These are phyloP conservation scores for Raphanus hybrid DNA, from an alignment of 441 rosid species.

Conservation along the genomic window DNA sequence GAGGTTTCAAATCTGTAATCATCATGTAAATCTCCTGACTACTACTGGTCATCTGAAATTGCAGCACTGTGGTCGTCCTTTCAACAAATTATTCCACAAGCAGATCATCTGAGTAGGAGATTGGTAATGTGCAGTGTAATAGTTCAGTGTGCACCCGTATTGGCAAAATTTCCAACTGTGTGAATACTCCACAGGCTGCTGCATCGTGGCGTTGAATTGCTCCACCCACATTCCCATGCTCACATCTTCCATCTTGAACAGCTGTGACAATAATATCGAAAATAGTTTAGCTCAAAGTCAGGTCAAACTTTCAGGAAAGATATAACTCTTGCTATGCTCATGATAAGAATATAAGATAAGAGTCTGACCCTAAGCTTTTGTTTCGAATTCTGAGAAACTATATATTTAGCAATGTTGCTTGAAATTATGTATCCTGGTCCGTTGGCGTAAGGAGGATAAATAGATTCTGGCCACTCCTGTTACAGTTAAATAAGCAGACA, in stretches of 20 bases:
- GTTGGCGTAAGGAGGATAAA: conserved; percentile 96
- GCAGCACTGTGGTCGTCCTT: conserved; percentile 83
- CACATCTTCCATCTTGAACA: conserved; percentile 99
- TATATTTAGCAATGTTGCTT: conserved; percentile 68
- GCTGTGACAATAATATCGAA: conserved; percentile 54
- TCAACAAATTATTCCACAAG: conserved; percentile 82
- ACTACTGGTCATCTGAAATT: conserved; percentile 69
- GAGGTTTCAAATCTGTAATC: neutral
- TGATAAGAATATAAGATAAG: conserved; percentile 18
- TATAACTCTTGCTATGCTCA: neutral
- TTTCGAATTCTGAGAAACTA: conserved; percentile 62
- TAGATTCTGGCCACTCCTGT: conserved; percentile 97
- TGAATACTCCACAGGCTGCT: conserved; percentile 76
- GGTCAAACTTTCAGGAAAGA: conserved; percentile 15
- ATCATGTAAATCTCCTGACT: neutral
- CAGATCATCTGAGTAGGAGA: conserved; percentile 97
- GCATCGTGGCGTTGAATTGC: conserved; percentile 63
- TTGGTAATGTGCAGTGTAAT: conserved; percentile 95
- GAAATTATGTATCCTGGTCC: conserved; percentile 96
- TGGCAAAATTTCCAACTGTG: conserved; percentile 98
- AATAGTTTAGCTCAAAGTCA: conserved; percentile 6
- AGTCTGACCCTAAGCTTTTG: conserved; percentile 66
- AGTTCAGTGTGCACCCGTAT: conserved; percentile 87
- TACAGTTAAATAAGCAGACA: conserved; percentile 37
- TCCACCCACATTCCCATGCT: conserved; percentile 99